These are phyloP conservation scores for Leccinum barrowsii DNA, from an alignment of 768 basidiomycete species.

Conservation along the genomic window DNA sequence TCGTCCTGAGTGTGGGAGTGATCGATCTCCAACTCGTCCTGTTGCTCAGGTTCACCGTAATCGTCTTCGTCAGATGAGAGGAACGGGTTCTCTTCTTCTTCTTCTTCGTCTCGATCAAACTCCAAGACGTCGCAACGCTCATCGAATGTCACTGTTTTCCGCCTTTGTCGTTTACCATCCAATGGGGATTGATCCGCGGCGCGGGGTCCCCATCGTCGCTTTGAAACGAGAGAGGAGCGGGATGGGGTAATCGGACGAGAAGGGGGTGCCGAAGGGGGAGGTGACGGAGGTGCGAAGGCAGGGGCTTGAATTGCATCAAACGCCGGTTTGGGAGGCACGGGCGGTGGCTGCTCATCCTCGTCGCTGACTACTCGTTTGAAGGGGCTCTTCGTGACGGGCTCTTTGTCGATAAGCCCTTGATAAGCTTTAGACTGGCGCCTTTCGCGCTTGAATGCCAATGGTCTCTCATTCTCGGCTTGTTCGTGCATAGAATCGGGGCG, in stretches of 20 bases:
- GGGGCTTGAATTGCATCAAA: slow-evolving; percentile 1
- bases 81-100: slow-evolving; percentile 48
- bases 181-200: slow-evolving; percentile 38
- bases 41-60: slow-evolving; percentile 18
- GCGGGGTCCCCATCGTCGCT: slow-evolving; percentile 75
- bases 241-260: slow-evolving; percentile 33
- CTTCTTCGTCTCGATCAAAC: slow-evolving; percentile 67
- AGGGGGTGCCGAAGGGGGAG: slow-evolving; percentile 42
- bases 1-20: slow-evolving; percentile 11
- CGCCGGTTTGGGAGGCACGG: slow-evolving; percentile 24
- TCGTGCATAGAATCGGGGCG: slow-evolving; percentile 70
- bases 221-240: slow-evolving; percentile 67
- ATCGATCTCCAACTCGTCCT: slow-evolving; percentile 6
- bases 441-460: slow-evolving; percentile 65
- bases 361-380: slow-evolving; percentile 44
- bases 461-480: slow-evolving; percentile 69
- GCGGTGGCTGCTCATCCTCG: slow-evolving; percentile 30
- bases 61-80: slow-evolving; percentile 37
- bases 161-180: slow-evolving; percentile 44
- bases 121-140: slow-evolving; percentile 81
- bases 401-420: slow-evolving; percentile 68
- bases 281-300: slow-evolving; percentile 20
- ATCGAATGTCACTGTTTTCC: slow-evolving; percentile 80
- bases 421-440: slow-evolving; percentile 73
- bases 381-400: slow-evolving; percentile 80